Percentiles rank a stretch among this genome's conserved stretches.
These are phyloP conservation scores for Leersia perrieri DNA, from an alignment of 176 grass and related monocot genomes.

Conservation along the genomic window DNA sequence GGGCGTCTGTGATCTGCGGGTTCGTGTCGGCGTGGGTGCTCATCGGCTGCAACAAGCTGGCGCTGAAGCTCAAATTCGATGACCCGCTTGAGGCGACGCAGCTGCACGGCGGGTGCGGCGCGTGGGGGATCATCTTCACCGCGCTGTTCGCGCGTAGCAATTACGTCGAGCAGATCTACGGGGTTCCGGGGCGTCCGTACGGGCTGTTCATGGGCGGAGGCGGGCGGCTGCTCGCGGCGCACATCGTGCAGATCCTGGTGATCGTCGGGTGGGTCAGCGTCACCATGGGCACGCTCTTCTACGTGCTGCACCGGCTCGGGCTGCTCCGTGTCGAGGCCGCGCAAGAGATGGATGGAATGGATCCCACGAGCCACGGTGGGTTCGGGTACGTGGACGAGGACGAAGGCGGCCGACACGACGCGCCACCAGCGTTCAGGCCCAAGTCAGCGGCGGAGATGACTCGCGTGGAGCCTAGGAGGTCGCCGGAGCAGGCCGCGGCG, in stretches of 20 bases:
- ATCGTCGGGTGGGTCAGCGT: conserved; percentile 31
- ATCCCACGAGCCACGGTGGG: conserved; percentile 36
- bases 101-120: conserved; percentile 33
- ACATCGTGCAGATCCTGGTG: conserved; percentile 13
- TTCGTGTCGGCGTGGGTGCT: conserved; percentile 37
- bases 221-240: conserved; percentile 29
- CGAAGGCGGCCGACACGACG: background rate
- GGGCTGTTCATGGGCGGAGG: conserved; percentile 47
- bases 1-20: conserved; percentile 36
- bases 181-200: conserved; percentile 8
- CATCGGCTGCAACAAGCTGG: conserved; percentile 24
- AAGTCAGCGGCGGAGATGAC: background rate
- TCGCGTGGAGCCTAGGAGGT: background rate
- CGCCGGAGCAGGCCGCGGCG: background rate
- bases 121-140: conserved; percentile 39
- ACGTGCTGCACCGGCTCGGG: conserved; percentile 26
- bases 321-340: conserved; percentile 25
- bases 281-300: conserved; percentile 40
- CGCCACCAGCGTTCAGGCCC: too few species aligned
- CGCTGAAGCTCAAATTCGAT: background rate
- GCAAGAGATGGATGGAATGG: conserved; percentile 30
- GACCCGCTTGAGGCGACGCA: conserved; percentile 32
- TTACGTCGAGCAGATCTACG: conserved; percentile 13
- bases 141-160: conserved; percentile 12
- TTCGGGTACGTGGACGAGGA: conserved; percentile 30